Conservation (phyloP, 1,139 yeast species). For the Geotrichum siamense region DNA sequence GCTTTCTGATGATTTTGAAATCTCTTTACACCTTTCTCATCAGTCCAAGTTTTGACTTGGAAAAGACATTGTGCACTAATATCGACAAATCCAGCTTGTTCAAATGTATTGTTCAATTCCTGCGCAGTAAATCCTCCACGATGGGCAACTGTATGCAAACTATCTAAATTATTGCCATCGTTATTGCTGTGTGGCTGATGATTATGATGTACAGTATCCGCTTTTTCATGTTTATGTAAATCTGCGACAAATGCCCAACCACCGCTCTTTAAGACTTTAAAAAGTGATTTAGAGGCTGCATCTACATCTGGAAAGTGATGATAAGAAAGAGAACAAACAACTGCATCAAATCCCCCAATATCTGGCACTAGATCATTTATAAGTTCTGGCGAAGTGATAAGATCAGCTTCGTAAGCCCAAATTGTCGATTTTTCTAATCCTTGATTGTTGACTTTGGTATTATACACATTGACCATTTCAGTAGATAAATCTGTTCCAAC, state of each 20-base stretch:
- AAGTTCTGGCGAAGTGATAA: constrained; percentile 18
- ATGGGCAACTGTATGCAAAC: constrained; percentile 21
- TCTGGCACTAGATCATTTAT: constrained; percentile 18
- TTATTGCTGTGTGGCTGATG: not conserved
- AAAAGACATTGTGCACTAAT: constrained; percentile 19
- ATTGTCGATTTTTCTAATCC: constrained; percentile 24
- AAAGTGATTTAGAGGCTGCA: constrained; percentile 21
- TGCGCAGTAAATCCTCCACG: constrained; percentile 21
- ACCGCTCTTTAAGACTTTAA: constrained; percentile 21
- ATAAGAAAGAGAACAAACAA: constrained; percentile 27
- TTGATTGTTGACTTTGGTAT: constrained; percentile 24
- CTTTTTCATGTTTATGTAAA: no score
- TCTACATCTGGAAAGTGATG: constrained; percentile 29
- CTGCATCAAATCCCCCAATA: constrained; percentile 24
- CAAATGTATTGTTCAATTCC: constrained; percentile 18
- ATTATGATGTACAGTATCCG: constrained; percentile 5
- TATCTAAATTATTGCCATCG: constrained; percentile 13
- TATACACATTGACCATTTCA: constrained; percentile 27
- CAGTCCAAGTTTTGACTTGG: constrained; percentile 24
- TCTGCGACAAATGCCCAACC: constrained; percentile 28
- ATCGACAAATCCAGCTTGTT: constrained; percentile 22
- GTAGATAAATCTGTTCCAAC: constrained; percentile 31
- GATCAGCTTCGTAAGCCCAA: constrained; percentile 21
- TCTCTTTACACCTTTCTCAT: constrained; percentile 20
- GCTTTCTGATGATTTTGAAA: constrained; percentile 9